Evolutionary conservation across 805 yeast genomes (phyloP).

Genomic region (Hanseniaspora thailandica): DNA sequence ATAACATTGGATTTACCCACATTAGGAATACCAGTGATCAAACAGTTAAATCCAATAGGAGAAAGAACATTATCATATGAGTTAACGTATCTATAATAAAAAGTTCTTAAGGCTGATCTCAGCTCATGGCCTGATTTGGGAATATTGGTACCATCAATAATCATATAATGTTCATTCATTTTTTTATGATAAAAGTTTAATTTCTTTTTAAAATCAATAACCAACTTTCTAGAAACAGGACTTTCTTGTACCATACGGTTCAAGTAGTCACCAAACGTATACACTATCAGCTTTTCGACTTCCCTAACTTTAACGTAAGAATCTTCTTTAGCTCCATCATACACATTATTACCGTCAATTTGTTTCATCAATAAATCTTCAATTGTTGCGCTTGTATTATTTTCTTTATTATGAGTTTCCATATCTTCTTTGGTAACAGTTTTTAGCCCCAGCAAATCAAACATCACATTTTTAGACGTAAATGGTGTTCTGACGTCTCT

Average conservation of each 20-base stretch:
- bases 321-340: background rate
- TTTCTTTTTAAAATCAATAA: constrained; percentile 11
- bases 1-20: constrained; percentile 91
- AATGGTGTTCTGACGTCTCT: constrained; percentile 86
- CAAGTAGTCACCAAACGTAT: constrained; percentile 12
- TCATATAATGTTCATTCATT: constrained; percentile 34
- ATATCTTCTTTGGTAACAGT: constrained; percentile 24
- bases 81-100: constrained; percentile 28
- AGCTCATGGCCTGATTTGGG: constrained; percentile 39
- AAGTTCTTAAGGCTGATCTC: constrained; percentile 37
- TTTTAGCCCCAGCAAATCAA: constrained; percentile 33
- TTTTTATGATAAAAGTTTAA: constrained; percentile 17
- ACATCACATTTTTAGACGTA: constrained; percentile 66
- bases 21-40: constrained; percentile 91
- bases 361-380: constrained; percentile 1
- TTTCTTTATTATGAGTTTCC: constrained; percentile 41
- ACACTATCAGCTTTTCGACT: constrained; percentile 8
- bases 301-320: background rate
- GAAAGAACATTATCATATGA: constrained; percentile 43
- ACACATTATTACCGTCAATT: background rate
- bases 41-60: constrained; percentile 65
- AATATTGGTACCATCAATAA: constrained; percentile 46
- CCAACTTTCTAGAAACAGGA: constrained; percentile 1
- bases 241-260: background rate
- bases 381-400: background rate